Percentiles rank a stretch among this genome's conserved stretches.
phyloP scores from a whole-genome alignment of 1,139 yeast genomes.

The Blastobotrys apis region DNA sequence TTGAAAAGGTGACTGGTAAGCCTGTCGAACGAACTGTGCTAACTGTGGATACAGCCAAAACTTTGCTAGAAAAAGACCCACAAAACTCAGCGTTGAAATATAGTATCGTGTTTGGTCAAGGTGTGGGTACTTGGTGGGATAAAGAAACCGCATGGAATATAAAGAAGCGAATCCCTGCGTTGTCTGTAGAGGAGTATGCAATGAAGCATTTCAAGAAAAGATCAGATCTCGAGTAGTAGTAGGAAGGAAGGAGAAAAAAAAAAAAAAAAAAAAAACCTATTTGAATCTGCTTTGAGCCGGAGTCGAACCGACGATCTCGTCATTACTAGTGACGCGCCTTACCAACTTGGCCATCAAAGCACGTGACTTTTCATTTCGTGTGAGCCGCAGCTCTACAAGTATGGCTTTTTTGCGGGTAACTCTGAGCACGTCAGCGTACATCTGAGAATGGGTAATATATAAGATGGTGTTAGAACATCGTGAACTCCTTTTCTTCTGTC shows the following conservation, averaged over 20 bases:
- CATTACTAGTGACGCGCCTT: slow-evolving; percentile 92
- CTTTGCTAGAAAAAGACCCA: neutral
- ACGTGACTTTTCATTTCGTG: too few species aligned
- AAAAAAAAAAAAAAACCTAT: too few species aligned
- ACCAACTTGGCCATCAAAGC: slow-evolving; percentile 82
- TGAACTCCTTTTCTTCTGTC: too few species aligned
- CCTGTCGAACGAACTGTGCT: neutral
- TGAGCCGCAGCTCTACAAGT: too few species aligned
- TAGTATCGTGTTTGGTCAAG: neutral
- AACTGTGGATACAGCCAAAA: neutral
- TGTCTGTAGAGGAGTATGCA: neutral
- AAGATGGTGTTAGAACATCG: too few species aligned
- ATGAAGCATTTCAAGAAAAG: slow-evolving; percentile 6
- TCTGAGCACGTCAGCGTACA: too few species aligned
- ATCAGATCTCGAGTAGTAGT: too few species aligned
- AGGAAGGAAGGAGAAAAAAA: slow-evolving; percentile 15
- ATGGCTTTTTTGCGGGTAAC: too few species aligned
- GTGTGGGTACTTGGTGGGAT: neutral
- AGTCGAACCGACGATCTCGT: slow-evolving; percentile 86
- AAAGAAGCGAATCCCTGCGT: neutral
- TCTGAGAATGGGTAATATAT: too few species aligned
- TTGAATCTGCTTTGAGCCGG: slow-evolving; percentile 78
- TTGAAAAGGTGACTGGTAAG: neutral
- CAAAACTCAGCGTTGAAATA: neutral
- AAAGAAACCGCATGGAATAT: neutral